A percentile compares a stretch with the other conserved stretches of the same genome.
Conservation (phyloP, 257 asterid species). For the Fraxinus americana region DNA sequence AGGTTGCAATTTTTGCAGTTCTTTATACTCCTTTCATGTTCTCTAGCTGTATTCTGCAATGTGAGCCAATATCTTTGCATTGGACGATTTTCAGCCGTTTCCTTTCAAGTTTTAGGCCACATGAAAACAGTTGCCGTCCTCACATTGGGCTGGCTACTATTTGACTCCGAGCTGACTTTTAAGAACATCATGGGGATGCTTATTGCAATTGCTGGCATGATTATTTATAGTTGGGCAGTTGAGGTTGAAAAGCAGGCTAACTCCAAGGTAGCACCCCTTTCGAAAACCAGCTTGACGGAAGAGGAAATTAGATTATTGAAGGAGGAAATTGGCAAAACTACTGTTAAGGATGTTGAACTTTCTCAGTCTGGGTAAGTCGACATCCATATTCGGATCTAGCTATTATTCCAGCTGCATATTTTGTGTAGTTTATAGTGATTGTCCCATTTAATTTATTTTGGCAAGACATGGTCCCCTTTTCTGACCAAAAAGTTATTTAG, state of each 20-base stretch:
- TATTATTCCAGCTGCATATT: constrained; percentile 8
- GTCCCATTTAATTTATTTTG: constrained; percentile 25
- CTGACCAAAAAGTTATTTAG: constrained; percentile 21
- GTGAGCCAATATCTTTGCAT: constrained; percentile 97
- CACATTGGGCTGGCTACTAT: constrained; percentile 85
- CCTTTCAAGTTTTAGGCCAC: constrained; percentile 97
- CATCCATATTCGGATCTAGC: background rate
- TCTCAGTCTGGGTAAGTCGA: constrained; percentile 45
- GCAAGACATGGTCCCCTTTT: background rate
- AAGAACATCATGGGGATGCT: constrained; percentile 92
- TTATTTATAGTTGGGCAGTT: constrained; percentile 95
- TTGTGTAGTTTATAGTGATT: constrained; percentile 39
- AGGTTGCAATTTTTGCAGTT: constrained; percentile 56
- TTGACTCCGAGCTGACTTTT: constrained; percentile 86
- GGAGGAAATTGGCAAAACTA: constrained; percentile 56
- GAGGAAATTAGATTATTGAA: constrained; percentile 86
- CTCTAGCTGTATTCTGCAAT: constrained; percentile 96
- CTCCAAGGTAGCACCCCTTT: constrained; percentile 47
- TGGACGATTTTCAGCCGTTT: constrained; percentile 95
- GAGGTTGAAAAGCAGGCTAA: constrained; percentile 74
- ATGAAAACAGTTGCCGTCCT: constrained; percentile 95
- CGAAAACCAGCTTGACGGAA: constrained; percentile 83
- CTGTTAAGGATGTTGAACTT: constrained; percentile 54
- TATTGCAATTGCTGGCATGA: constrained; percentile 86
- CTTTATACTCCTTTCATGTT: constrained; percentile 76